Evolutionary conservation across 2,329 filamentous ascomycete genomes (phyloP).

Genomic region (Beauveria rudraprayagi): DNA sequence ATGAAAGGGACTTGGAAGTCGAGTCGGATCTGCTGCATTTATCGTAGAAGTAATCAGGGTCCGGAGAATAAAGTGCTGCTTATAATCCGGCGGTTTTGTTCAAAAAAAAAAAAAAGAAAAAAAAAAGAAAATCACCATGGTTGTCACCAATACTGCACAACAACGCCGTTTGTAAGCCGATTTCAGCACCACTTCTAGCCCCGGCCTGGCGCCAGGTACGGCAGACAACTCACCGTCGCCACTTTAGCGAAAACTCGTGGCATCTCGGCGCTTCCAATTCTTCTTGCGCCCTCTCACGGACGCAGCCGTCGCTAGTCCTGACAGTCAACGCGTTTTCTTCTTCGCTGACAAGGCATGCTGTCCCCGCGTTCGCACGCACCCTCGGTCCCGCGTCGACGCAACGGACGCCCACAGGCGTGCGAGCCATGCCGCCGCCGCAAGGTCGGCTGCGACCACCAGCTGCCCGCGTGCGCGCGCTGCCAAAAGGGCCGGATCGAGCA

Average conservation of each 20-base stretch:
- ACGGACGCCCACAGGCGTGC: constrained; percentile 14
- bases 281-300: background rate
- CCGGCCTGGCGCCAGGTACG: background rate
- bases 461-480: constrained; percentile 28
- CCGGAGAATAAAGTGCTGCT: no score
- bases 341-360: background rate
- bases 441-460: constrained; percentile 30
- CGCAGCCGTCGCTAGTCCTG: background rate
- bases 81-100: no score
- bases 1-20: no score
- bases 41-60: no score
- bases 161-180: background rate
- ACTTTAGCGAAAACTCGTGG: background rate
- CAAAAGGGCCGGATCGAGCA: constrained; percentile 22
- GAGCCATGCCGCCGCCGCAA: constrained; percentile 30
- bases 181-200: background rate
- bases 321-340: no score
- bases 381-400: constrained; percentile 8
- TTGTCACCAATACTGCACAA: background rate
- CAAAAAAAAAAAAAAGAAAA: no score
- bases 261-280: background rate
- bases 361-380: constrained; percentile 1
- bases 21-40: no score
- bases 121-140: no score
- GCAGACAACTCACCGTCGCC: background rate